phyloP scores from a whole-genome alignment of 768 basidiomycete genomes.

The Amanita phalloides region DNA sequence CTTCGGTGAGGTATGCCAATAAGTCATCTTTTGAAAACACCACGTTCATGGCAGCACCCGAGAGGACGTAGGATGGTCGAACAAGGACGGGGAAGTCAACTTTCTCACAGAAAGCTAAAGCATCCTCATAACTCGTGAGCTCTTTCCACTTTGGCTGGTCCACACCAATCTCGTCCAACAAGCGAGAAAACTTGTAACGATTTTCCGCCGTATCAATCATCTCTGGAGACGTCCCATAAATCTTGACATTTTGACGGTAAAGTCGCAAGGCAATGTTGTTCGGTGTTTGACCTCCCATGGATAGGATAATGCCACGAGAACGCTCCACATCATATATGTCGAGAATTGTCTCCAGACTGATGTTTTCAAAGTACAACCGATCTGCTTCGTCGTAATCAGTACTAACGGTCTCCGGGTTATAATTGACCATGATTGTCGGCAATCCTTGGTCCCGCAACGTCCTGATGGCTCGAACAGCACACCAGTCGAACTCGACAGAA shows the following conservation, averaged over 20 bases:
- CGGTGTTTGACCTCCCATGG: slow-evolving; percentile 98
- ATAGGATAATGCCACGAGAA: slow-evolving; percentile 85
- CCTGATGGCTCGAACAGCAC: slow-evolving; percentile 93
- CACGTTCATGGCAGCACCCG: slow-evolving; percentile 99
- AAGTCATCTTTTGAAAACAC: slow-evolving; percentile 91
- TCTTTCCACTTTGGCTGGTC: slow-evolving; percentile 99
- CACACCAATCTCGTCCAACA: slow-evolving; percentile 96
- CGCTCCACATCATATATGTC: slow-evolving; percentile 93
- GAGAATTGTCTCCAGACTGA: slow-evolving; percentile 90
- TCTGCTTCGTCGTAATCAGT: slow-evolving; percentile 99
- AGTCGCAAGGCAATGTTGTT: slow-evolving; percentile 97
- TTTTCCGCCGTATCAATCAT: slow-evolving; percentile 99
- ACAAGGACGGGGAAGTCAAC: slow-evolving; percentile 96
- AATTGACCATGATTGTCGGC: slow-evolving; percentile 98
- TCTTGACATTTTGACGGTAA: slow-evolving; percentile 96
- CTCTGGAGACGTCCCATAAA: slow-evolving; percentile 97
- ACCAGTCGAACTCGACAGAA: slow-evolving; percentile 99
- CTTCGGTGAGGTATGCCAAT: slow-evolving; percentile 85
- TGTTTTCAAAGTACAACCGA: slow-evolving; percentile 97
- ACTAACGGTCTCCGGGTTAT: slow-evolving; percentile 98
- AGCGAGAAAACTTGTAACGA: slow-evolving; percentile 97
- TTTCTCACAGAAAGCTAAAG: slow-evolving; percentile 79
- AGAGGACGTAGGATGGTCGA: slow-evolving; percentile 96
- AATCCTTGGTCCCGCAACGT: slow-evolving; percentile 92
- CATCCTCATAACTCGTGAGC: slow-evolving; percentile 83